phyloP scores from a whole-genome alignment of 352 stramenopile species.

The Pythium rishiriense region DNA sequence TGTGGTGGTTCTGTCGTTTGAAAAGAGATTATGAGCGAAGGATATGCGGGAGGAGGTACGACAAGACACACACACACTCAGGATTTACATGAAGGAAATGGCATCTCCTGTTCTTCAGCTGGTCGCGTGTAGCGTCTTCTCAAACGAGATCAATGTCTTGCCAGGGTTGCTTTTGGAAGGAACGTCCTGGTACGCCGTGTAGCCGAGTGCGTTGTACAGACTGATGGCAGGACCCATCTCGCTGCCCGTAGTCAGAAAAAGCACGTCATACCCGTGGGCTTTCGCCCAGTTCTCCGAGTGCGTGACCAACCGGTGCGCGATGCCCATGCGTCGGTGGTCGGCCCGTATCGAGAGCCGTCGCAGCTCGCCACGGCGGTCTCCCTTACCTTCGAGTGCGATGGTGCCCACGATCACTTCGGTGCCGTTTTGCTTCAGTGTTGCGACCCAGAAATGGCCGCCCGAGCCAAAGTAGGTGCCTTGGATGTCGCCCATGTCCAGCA shows the following conservation, averaged over 20 bases:
- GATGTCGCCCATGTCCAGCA: constrained; percentile 40
- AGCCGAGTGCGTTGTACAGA: constrained; percentile 29
- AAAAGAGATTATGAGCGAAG: constrained; percentile 23
- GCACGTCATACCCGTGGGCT: constrained; percentile 28
- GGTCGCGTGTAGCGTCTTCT: constrained; percentile 10
- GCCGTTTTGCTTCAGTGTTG: neutral
- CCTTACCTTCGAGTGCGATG: constrained; percentile 39
- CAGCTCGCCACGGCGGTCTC: constrained; percentile 33
- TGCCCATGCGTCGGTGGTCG: constrained; percentile 33
- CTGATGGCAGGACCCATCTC: constrained; percentile 18
- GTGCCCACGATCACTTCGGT: constrained; percentile 30
- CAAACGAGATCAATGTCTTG: constrained; percentile 35
- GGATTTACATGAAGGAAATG: too few relatives aligned
- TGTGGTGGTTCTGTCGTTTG: constrained; percentile 33
- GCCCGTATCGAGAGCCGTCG: constrained; percentile 40
- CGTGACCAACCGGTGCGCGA: constrained; percentile 37
- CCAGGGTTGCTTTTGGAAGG: constrained; percentile 32
- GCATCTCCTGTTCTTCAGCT: too few relatives aligned
- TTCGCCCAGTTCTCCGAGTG: constrained; percentile 46
- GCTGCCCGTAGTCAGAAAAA: constrained; percentile 39
- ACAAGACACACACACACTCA: too few relatives aligned
- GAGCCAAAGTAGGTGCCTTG: constrained; percentile 36
- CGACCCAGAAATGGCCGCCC: constrained; percentile 23
- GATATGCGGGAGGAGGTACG: too few relatives aligned
- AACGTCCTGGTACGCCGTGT: constrained; percentile 17